Percentiles rank a stretch among this genome's conserved stretches.
phyloP scores from a whole-genome alignment of 106 monocot species.

The Vanilla planifolia region DNA sequence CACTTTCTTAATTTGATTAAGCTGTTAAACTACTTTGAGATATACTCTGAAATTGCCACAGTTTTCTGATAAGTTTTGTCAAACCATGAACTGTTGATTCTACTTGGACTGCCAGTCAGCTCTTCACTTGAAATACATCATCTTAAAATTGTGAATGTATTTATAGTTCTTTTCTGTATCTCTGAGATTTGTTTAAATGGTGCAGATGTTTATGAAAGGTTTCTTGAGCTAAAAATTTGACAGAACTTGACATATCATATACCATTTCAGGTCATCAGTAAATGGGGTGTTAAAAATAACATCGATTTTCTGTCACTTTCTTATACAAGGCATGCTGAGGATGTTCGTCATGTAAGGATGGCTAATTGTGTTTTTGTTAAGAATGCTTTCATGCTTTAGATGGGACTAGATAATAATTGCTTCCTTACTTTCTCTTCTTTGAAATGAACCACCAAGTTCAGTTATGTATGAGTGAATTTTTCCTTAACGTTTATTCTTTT shows the following conservation, averaged over 20 bases:
- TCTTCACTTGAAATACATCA: too few species aligned
- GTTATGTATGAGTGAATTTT: neutral
- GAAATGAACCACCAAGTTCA: neutral
- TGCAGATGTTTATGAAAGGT: neutral
- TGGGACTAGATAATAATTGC: neutral
- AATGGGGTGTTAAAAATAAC: slow-evolving; percentile 64
- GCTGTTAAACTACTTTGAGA: too few species aligned
- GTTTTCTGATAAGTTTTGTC: too few species aligned
- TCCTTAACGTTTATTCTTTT: neutral
- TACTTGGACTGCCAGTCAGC: too few species aligned
- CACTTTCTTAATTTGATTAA: too few species aligned
- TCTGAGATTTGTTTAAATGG: neutral
- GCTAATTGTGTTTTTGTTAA: neutral
- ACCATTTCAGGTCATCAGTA: slow-evolving; percentile 58
- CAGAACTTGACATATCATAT: slow-evolving; percentile 1
- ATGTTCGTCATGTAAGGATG: slow-evolving; percentile 59
- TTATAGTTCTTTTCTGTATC: too few species aligned
- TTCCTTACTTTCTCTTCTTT: neutral
- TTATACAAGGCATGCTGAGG: slow-evolving; percentile 81
- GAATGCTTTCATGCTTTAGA: neutral
- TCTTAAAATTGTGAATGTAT: too few species aligned
- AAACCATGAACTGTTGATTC: too few species aligned
- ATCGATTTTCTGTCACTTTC: slow-evolving; percentile 79
- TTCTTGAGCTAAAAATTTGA: neutral
- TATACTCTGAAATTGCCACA: too few species aligned